Percentiles rank a stretch among this genome's conserved stretches.
Evolutionary conservation across 352 stramenopile species (phyloP).

Genomic region (Pythium myriotylum): DNA sequence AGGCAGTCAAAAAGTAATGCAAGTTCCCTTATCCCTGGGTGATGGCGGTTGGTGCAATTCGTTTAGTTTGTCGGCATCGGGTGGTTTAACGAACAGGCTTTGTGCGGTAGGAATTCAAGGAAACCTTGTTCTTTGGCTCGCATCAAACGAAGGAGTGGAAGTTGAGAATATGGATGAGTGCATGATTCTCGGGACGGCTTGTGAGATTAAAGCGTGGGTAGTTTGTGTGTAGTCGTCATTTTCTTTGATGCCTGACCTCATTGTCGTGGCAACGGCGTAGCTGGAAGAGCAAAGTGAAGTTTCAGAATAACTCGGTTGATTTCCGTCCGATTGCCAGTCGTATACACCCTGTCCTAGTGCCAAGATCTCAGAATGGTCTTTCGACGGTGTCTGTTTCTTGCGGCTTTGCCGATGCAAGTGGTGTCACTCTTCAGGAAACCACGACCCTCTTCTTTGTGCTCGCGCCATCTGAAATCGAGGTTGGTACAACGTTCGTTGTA

Average conservation of each 20-base stretch:
- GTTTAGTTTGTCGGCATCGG: background rate
- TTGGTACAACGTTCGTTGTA: slow-evolving; percentile 11
- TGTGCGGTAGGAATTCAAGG: slow-evolving; percentile 31
- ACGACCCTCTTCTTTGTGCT: slow-evolving; percentile 76
- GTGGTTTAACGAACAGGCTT: background rate
- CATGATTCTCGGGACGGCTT: slow-evolving; percentile 36
- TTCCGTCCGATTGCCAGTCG: slow-evolving; percentile 19
- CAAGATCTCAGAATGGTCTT: slow-evolving; percentile 31
- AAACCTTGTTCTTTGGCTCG: slow-evolving; percentile 50
- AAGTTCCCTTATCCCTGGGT: background rate
- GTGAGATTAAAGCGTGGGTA: slow-evolving; percentile 47
- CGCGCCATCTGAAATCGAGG: slow-evolving; percentile 46
- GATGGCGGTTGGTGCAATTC: background rate
- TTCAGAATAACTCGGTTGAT: background rate
- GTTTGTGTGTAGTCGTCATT: no score
- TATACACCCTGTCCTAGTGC: slow-evolving; percentile 36
- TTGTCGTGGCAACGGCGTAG: background rate
- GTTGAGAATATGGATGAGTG: slow-evolving; percentile 43
- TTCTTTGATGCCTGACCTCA: background rate
- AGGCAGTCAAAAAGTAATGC: background rate
- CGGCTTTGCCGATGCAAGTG: slow-evolving; percentile 36
- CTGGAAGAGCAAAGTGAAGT: slow-evolving; percentile 16
- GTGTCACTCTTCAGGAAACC: slow-evolving; percentile 42
- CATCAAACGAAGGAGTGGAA: slow-evolving; percentile 53
- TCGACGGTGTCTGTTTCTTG: slow-evolving; percentile 54